Conservation (phyloP, 2,329 filamentous ascomycete species). For the Diaporthe velutina region DNA sequence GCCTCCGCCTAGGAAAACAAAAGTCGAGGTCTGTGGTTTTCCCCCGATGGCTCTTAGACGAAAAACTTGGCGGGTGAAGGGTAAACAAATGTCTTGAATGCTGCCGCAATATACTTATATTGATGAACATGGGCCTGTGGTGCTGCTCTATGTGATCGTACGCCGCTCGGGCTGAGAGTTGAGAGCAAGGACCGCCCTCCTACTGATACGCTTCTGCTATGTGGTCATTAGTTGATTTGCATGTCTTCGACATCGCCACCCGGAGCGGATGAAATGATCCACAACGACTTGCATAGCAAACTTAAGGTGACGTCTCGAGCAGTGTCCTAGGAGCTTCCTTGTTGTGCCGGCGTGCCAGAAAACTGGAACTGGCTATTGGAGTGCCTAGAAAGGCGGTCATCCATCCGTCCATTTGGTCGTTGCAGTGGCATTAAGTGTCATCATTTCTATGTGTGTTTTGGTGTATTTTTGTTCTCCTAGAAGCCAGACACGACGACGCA, state of each 20-base stretch:
- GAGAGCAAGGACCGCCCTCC: background rate
- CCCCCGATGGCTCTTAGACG: slow-evolving; percentile 22
- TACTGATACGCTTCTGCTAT: too few species aligned
- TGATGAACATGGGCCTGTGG: background rate
- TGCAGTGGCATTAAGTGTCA: slow-evolving; percentile 20
- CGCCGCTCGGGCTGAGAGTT: background rate
- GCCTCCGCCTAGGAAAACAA: background rate
- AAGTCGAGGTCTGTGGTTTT: slow-evolving; percentile 19
- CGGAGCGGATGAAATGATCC: background rate
- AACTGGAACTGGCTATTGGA: background rate
- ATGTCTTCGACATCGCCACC: background rate
- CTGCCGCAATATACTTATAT: slow-evolving; percentile 28
- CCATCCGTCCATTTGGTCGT: background rate
- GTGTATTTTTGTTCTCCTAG: background rate
- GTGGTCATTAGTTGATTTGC: background rate
- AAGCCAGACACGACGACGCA: background rate
- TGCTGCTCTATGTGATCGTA: background rate
- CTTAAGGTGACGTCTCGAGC: background rate
- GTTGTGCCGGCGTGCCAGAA: background rate
- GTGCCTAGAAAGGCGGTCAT: background rate
- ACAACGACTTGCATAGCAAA: background rate
- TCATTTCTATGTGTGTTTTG: slow-evolving; percentile 27
- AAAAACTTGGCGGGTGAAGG: slow-evolving; percentile 15
- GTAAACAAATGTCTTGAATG: slow-evolving; percentile 28
- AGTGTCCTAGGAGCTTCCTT: background rate